Evolutionary conservation across 2,329 filamentous ascomycete genomes (phyloP), one percentile per base, ranked within the genome.

Genomic region (Metarhizium guizhouense): DNA sequence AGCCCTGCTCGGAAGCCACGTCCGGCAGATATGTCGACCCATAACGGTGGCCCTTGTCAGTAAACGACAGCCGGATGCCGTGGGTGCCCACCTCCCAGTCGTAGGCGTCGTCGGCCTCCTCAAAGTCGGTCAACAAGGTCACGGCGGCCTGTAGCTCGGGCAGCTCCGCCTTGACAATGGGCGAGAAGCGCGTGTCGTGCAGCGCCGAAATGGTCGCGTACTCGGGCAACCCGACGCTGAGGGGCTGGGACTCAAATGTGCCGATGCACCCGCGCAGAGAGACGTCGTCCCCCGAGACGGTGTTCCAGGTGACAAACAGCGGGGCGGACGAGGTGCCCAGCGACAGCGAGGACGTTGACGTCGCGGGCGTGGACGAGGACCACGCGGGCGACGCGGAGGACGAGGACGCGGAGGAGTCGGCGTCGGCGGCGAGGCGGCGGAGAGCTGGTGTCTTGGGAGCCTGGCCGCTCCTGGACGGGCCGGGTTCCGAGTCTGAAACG

Each of bases 231-330:
- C 91, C 92, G 1, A 81, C 72, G 34, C 84, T 78, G 13, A 99
- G 81, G 52, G 87, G 82, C 64, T 89, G 83, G 2, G 85, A 70
- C 65, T 92, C 88, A 66, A 97, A 99, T 2, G 93, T 99, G 62
- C 94, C 94, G 67, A 99, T 97, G 76, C 94, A 99, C 57, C 94
- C 94, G 57, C 94, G 86, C 47, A 99, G 81, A 29, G 80, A 81
- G 68, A 86, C 56, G 40, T 70, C 66, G 34, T 66, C 59, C 10
- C 62, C 65, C 54, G 51, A 48, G 47, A 90, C 63, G 0, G 83
- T 90, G 74, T 96, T 95, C 92, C 93, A 97, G 7, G 92, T 96
- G 50, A 99, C 89, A 69, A 97, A 97, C 43, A 97, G 80, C 0
- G 93, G 93, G 59, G 85, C 83, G 47, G 81, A 78, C 56, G 72